Evolutionary conservation across 768 basidiomycete genomes (phyloP), one percentile per base, ranked within the genome.

Genomic region (Artomyces pyxidatus): DNA sequence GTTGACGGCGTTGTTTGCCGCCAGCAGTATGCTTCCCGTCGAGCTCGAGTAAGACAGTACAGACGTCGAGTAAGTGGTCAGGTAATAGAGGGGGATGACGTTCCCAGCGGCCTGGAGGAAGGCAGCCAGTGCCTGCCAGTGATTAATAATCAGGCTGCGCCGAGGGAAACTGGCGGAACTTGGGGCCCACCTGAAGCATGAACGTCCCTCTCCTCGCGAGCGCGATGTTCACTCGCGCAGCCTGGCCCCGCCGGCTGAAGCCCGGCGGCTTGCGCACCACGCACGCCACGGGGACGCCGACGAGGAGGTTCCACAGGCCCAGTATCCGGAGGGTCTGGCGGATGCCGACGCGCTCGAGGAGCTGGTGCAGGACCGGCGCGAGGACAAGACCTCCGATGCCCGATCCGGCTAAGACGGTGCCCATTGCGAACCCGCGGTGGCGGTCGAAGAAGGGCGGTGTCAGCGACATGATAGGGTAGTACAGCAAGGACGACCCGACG

Each of bases 71-170:
- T 74, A 74, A 2, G 68, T 69, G 0, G 69, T 65, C 49, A 72
- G 57, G 58, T 71, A 75, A 52, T 72, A 73, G 12, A 68, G 58
- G 0, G 72, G 73, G 22, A 74, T 66, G 49, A 70, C 61, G 51
- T 73, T 73, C 7, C 73, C 72, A 1, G 69, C 70, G 2, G 72
- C 72, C 48, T 73, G 71, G n/a, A 73, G 56, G 45, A 73, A 66
- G 0, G 72, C 66, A 2, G 66, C 71, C 1, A 69, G 49, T 1
- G 70, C 61, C 71, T 72, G 45, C n/a, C n/a, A n/a, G n/a, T n/a
- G n/a, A n/a, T n/a, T n/a, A n/a, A n/a, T n/a, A n/a, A n/a, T n/a
- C n/a, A n/a, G n/a, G n/a, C n/a, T n/a, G n/a, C n/a, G 22, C 14
- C 8, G 12, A 10, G 8, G 25, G 8, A 9, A 17, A 29, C 17